These are phyloP conservation scores for Talaromyces albobiverticillius DNA, from an alignment of 2,329 filamentous ascomycete species.

Conservation along the genomic window DNA sequence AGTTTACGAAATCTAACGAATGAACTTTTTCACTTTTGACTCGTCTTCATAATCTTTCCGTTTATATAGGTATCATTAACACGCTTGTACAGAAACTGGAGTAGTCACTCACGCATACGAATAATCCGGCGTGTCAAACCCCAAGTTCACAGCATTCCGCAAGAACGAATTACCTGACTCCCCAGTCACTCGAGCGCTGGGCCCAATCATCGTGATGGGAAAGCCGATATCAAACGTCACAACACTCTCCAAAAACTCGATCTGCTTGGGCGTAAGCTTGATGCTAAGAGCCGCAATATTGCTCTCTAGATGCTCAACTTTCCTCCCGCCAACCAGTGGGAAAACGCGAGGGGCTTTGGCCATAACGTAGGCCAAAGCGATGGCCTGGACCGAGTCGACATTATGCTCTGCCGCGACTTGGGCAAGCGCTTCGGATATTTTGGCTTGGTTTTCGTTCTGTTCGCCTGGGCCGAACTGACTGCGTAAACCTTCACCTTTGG, in stretches of 20 bases:
- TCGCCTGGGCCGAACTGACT: constrained; percentile 20
- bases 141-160: constrained; percentile 12
- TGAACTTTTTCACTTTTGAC: too few species aligned
- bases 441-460: constrained; percentile 1
- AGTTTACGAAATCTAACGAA: too few species aligned
- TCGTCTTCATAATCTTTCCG: too few species aligned
- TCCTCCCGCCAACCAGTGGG: constrained; percentile 69
- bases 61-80: too few species aligned
- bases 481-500: constrained; percentile 42
- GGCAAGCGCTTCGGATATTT: constrained; percentile 49
- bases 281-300: constrained; percentile 68
- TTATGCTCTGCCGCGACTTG: constrained; percentile 58
- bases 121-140: constrained; percentile 9
- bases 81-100: too few species aligned
- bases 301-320: constrained; percentile 64
- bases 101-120: constrained; percentile 7
- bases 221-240: constrained; percentile 65
- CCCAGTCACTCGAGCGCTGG: constrained; percentile 21
- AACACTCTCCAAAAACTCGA: constrained; percentile 63
- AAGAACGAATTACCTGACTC: constrained; percentile 11
- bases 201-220: constrained; percentile 58
- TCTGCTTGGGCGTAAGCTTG: constrained; percentile 58
- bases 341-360: constrained; percentile 70
- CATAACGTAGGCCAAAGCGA: constrained; percentile 72
- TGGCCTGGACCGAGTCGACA: constrained; percentile 54